Percentiles rank a stretch among this genome's conserved stretches.
phyloP scores from a whole-genome alignment of 192 early-diverging fungal species.

The Gamsiella multidivaricata region DNA sequence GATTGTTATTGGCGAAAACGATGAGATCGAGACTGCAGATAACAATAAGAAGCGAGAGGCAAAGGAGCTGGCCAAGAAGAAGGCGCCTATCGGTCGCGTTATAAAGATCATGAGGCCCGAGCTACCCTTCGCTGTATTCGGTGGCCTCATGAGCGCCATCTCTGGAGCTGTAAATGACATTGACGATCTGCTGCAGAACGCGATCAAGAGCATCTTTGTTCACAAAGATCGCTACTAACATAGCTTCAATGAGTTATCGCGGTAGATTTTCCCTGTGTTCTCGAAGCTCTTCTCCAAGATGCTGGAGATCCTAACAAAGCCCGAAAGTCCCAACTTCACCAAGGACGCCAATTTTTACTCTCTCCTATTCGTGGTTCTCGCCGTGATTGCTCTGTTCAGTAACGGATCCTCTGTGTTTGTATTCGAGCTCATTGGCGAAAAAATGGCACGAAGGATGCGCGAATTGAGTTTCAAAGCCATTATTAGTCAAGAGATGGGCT shows the following conservation, averaged over 20 bases:
- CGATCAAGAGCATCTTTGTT: too few species aligned
- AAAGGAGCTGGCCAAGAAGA: conserved; percentile 45
- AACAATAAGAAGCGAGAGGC: conserved; percentile 16
- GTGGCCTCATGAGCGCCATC: conserved; percentile 65
- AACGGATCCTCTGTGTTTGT: conserved; percentile 6
- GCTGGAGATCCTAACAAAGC: conserved; percentile 20
- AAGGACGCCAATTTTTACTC: conserved; percentile 64
- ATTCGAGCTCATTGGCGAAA: conserved; percentile 63
- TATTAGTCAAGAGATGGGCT: conserved; percentile 77
- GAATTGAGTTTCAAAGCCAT: conserved; percentile 71
- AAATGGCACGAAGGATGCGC: conserved; percentile 70
- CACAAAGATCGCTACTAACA: too few species aligned
- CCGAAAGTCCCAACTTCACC: conserved; percentile 15
- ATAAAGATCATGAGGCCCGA: conserved; percentile 62
- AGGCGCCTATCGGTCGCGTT: conserved; percentile 61
- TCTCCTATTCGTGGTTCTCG: conserved; percentile 59
- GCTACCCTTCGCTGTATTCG: conserved; percentile 62
- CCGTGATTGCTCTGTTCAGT: conserved; percentile 47
- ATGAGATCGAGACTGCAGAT: not conserved
- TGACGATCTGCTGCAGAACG: too few species aligned
- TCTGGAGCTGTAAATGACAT: conserved; percentile 65
- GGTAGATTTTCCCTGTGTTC: conserved; percentile 75
- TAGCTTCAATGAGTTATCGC: too few species aligned
- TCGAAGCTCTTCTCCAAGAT: conserved; percentile 71
- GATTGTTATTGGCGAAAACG: conserved; percentile 7